Percentiles rank a stretch among this genome's conserved stretches.
Evolutionary conservation across 2,329 filamentous ascomycete genomes (phyloP).

Genomic region (Exophiala aquamarina): DNA sequence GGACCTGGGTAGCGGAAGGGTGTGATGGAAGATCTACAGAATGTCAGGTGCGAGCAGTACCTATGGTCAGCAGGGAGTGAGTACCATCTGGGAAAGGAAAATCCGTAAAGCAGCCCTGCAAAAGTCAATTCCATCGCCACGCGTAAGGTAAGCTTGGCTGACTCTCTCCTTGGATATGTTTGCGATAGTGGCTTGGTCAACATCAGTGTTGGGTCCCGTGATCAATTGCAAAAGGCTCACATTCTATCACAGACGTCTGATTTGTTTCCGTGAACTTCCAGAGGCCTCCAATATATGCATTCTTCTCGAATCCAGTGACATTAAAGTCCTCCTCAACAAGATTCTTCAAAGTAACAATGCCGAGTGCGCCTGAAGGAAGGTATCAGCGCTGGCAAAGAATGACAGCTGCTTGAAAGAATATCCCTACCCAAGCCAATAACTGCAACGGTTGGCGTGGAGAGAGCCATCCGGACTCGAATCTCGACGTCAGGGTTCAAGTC

Average conservation of each 20-base stretch:
- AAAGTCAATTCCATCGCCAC: not conserved
- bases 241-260: constrained; percentile 14
- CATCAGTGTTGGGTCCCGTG: not conserved
- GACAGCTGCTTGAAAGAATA: too few relatives aligned
- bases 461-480: too few relatives aligned
- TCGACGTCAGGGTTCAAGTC: too few relatives aligned
- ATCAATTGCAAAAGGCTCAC: not conserved
- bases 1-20: constrained; percentile 13
- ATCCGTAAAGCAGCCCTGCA: constrained; percentile 22
- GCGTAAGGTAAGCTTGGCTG: not conserved
- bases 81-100: constrained; percentile 25
- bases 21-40: constrained; percentile 12
- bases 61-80: not conserved
- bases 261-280: constrained; percentile 44
- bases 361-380: constrained; percentile 29
- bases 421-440: too few relatives aligned
- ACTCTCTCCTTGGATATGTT: constrained; percentile 20
- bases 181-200: constrained; percentile 7
- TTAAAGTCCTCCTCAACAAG: constrained; percentile 47
- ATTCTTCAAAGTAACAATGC: constrained; percentile 45
- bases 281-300: constrained; percentile 43
- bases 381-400: too few relatives aligned
- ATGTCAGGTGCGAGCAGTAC: not conserved
- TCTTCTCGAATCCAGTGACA: constrained; percentile 45
- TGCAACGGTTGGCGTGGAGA: too few relatives aligned